phyloP scores from a whole-genome alignment of 305 asterid species.

The Fraxinus xanthoxyloides region DNA sequence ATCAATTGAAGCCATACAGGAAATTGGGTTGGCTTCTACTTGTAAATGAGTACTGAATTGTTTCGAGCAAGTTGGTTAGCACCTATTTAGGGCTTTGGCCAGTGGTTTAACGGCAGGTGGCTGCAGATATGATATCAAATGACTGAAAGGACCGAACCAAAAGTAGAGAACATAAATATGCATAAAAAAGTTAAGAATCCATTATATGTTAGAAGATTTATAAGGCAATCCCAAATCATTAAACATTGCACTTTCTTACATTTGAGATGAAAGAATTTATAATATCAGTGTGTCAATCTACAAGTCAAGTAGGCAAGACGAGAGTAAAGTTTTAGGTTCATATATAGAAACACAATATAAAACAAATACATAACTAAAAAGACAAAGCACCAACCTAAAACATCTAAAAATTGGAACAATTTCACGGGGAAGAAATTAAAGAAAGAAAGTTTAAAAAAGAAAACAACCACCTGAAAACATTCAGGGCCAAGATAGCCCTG shows the following conservation, averaged over 20 bases:
- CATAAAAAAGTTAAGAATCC: background rate
- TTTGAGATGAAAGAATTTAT: background rate
- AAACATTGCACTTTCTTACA: background rate
- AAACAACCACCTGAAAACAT: conserved; percentile 64
- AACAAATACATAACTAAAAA: conserved; percentile 5
- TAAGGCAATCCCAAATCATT: background rate
- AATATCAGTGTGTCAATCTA: background rate
- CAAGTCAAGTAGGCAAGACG: background rate
- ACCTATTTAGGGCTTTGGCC: background rate
- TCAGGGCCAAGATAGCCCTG: conserved; percentile 96
- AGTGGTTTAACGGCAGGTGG: background rate
- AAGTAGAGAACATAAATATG: background rate
- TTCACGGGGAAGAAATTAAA: conserved; percentile 6
- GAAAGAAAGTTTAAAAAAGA: background rate
- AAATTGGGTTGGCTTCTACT: background rate
- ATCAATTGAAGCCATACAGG: background rate
- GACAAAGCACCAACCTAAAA: background rate
- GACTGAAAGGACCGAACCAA: background rate
- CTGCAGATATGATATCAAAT: background rate
- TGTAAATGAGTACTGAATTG: background rate
- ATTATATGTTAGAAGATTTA: background rate
- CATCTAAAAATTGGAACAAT: background rate
- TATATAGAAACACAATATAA: background rate
- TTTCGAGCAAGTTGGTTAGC: background rate
- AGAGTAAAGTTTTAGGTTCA: background rate